Conservation (phyloP, 2,329 filamentous ascomycete species). For the Paecilomyces sp. region DNA sequence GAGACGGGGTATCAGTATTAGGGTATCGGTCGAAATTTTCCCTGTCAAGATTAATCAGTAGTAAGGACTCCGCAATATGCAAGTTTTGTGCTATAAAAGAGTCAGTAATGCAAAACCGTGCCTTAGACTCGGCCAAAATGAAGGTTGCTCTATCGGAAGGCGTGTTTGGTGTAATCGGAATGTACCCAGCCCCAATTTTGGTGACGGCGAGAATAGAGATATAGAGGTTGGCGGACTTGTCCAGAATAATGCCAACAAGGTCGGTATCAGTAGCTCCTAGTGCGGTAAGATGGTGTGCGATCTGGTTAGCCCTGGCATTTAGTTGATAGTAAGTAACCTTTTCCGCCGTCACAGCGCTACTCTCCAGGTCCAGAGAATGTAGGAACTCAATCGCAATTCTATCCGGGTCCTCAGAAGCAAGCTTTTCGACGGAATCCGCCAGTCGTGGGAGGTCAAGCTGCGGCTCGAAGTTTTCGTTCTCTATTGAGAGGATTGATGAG, state of each 20-base stretch:
- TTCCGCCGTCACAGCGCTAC: slow-evolving; percentile 22
- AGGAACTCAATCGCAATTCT: slow-evolving; percentile 61
- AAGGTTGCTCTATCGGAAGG: slow-evolving; percentile 53
- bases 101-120: slow-evolving; percentile 40
- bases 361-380: slow-evolving; percentile 34
- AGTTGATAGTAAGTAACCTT: slow-evolving; percentile 58
- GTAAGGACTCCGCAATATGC: slow-evolving; percentile 5
- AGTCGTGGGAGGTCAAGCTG: slow-evolving; percentile 39
- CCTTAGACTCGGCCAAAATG: slow-evolving; percentile 56
- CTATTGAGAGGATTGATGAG: slow-evolving; percentile 39
- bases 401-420: slow-evolving; percentile 43
- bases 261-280: slow-evolving; percentile 45
- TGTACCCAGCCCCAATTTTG: slow-evolving; percentile 69
- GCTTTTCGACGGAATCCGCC: slow-evolving; percentile 47
- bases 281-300: slow-evolving; percentile 52
- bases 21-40: slow-evolving; percentile 8
- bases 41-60: slow-evolving; percentile 8
- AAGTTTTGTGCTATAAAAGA: slow-evolving; percentile 1
- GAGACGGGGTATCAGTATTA: slow-evolving; percentile 6
- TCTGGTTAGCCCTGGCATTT: slow-evolving; percentile 55
- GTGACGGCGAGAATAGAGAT: slow-evolving; percentile 64
- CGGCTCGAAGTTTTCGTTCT: slow-evolving; percentile 36
- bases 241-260: slow-evolving; percentile 66
- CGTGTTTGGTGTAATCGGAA: slow-evolving; percentile 70
- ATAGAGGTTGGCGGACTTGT: slow-evolving; percentile 69